Conservation (phyloP, 2,329 filamentous ascomycete species). For the Penicillium sp. region DNA sequence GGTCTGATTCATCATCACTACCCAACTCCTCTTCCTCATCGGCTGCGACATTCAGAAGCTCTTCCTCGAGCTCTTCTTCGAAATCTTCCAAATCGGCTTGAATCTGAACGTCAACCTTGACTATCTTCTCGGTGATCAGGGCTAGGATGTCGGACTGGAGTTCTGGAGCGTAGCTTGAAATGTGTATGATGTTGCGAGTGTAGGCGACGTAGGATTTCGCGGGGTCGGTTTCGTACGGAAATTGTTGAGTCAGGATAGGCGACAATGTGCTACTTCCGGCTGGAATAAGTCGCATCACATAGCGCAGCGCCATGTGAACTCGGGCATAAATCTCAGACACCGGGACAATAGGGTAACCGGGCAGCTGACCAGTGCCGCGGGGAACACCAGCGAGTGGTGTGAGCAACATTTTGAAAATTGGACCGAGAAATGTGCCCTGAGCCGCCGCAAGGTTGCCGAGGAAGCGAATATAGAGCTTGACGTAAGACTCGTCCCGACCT, state of each 20-base stretch:
- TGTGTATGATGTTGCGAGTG: constrained; percentile 74
- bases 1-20: constrained; percentile 65
- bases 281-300: constrained; percentile 77
- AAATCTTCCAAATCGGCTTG: constrained; percentile 90
- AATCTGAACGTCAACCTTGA: constrained; percentile 94
- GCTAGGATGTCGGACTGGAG: constrained; percentile 77
- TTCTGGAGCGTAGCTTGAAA: constrained; percentile 75
- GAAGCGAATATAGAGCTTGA: constrained; percentile 56
- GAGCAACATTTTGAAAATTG: constrained; percentile 77
- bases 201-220: constrained; percentile 82
- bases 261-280: constrained; percentile 70
- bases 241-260: constrained; percentile 64
- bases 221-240: constrained; percentile 74
- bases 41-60: constrained; percentile 49
- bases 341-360: constrained; percentile 57
- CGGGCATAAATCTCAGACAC: constrained; percentile 67
- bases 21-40: constrained; percentile 45
- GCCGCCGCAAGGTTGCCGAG: constrained; percentile 70
- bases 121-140: constrained; percentile 77
- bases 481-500: constrained; percentile 59
- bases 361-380: constrained; percentile 53
- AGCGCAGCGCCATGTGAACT: constrained; percentile 71
- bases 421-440: constrained; percentile 72
- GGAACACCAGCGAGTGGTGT: constrained; percentile 68
- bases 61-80: constrained; percentile 80